Evolutionary conservation across 805 yeast genomes (phyloP).

Genomic region (Blastobotrys parvus): DNA sequence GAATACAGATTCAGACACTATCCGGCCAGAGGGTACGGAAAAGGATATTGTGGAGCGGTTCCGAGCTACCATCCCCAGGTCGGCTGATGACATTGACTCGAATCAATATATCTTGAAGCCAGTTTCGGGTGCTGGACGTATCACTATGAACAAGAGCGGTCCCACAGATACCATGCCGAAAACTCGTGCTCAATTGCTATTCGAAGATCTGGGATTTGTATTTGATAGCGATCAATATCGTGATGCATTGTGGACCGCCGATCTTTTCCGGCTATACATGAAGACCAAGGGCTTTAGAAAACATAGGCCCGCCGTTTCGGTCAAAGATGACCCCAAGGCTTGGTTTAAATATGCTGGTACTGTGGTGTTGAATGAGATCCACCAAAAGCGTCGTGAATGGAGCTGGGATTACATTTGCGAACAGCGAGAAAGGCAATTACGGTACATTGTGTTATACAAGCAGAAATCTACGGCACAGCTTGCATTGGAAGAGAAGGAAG

Average conservation of each 20-base stretch:
- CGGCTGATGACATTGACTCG: slow-evolving; percentile 7
- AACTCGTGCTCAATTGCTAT: slow-evolving; percentile 62
- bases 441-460: slow-evolving; percentile 64
- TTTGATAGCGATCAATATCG: slow-evolving; percentile 79
- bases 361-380: slow-evolving; percentile 72
- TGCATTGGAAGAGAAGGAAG: slow-evolving; percentile 16
- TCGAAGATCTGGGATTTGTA: slow-evolving; percentile 83
- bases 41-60: slow-evolving; percentile 32
- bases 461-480: slow-evolving; percentile 35
- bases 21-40: slow-evolving; percentile 35
- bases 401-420: slow-evolving; percentile 75
- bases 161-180: slow-evolving; percentile 41
- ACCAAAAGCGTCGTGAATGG: slow-evolving; percentile 72
- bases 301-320: slow-evolving; percentile 50
- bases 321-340: slow-evolving; percentile 54
- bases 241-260: slow-evolving; percentile 71
- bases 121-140: slow-evolving; percentile 78
- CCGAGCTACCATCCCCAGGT: slow-evolving; percentile 3
- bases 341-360: slow-evolving; percentile 81
- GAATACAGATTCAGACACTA: slow-evolving; percentile 57
- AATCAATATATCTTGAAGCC: slow-evolving; percentile 58
- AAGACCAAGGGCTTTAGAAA: slow-evolving; percentile 69
- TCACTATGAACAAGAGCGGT: slow-evolving; percentile 66
- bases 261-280: slow-evolving; percentile 69
- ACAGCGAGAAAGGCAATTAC: slow-evolving; percentile 63